These are phyloP conservation scores for Pseudogymnoascus sp. DNA, from an alignment of 2,329 filamentous ascomycete genomes.

Conservation along the genomic window DNA sequence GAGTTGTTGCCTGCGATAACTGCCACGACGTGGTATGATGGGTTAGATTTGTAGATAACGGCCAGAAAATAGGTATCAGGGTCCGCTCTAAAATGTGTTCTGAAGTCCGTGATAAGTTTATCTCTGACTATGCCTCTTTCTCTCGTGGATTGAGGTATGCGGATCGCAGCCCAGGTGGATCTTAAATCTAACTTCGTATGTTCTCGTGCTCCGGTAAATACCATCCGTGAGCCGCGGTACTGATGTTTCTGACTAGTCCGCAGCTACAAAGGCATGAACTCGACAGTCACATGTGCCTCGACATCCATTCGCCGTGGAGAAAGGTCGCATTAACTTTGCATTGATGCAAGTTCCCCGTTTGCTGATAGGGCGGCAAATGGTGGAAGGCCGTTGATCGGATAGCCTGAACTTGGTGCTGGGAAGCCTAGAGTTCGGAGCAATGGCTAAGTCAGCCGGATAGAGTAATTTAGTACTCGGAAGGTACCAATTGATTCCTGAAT, in stretches of 20 bases:
- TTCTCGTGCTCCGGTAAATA: too few species aligned
- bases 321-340: background rate
- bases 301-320: background rate
- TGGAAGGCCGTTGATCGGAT: background rate
- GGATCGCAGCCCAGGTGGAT: background rate
- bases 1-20: background rate
- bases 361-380: background rate
- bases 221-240: too few species aligned
- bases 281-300: background rate
- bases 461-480: background rate
- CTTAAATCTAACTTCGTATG: too few species aligned
- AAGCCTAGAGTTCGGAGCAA: background rate
- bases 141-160: background rate
- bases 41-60: background rate
- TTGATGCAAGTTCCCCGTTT: background rate
- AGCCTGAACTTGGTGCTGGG: background rate
- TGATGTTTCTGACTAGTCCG: background rate
- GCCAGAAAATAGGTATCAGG: background rate
- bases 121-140: background rate
- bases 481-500: background rate
- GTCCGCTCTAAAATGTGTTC: background rate
- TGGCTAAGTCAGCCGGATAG: background rate
- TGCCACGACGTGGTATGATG: background rate
- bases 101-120: background rate
- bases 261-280: background rate